Base-by-base conservation (phyloP, 129 eudicot genomes). In the Artemisia tridentata region DNA sequence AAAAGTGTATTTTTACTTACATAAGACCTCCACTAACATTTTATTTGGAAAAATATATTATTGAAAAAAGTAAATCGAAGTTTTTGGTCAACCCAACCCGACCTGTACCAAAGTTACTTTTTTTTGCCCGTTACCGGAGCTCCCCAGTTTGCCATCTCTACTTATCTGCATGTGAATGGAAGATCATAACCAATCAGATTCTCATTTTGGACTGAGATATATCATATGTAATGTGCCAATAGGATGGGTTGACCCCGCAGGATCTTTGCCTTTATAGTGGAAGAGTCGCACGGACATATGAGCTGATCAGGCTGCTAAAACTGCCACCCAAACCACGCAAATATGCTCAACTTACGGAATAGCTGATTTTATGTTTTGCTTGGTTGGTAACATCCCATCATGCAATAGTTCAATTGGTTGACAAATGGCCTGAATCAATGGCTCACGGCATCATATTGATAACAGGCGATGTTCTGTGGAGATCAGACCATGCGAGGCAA, bases 241-340 rank as follows among this genome's bases (percentile, higher is more conserved):
- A 92, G 98, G 98, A 92, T 67, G 96, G 98, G 54, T 79, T 92
- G 77, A 92, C 88, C n/a, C 86, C 96, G 0, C 74, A 89, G 55
- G 96, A 89, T 20, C 85, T 92, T 34, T 89, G 98, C 85, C 96
- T 92, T 53, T 77, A 87, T 75, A 81, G 87, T 69, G 96, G 98
- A 83, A 70, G 80, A 79, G 92, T 89, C 64, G 63, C 84, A 3
- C 83, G 88, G 69, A 87, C 92, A 7, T 92, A 85, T 51, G 91
- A 89, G 83, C 79, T 89, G 73, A 89, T 92, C 79, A 92, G 78
- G 82, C 82, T 89, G 27, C 31, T 92, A 43, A 89, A 92, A 81
- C 63, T 72, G 62, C 83, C 78, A 61, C 87, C 86, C 56, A 75
- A 66, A 72, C 72, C 64, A 59, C 84, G 77, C 49, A 73, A 71